These are phyloP conservation scores for Besnoitia besnoiti DNA, from an alignment of 169 alveolate species.

Conservation along the genomic window DNA sequence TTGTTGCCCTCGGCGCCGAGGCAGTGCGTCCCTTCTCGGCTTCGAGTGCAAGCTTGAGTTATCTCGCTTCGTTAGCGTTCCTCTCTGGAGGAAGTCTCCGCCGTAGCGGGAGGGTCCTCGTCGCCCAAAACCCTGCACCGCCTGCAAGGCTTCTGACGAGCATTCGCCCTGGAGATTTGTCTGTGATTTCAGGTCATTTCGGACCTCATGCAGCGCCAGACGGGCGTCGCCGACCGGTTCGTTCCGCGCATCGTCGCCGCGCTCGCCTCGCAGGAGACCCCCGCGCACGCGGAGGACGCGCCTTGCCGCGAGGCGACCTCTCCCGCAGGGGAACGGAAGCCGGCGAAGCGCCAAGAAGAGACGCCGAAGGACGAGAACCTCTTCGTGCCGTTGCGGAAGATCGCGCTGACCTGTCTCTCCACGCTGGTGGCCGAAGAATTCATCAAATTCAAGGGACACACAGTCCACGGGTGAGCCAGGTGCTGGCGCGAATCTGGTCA, in stretches of 20 bases:
- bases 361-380: slow-evolving; percentile 4
- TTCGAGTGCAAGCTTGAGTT: too few relatives aligned
- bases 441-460: slow-evolving; percentile 39
- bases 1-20: too few relatives aligned
- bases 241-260: slow-evolving; percentile 50
- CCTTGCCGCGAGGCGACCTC: not conserved
- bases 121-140: too few relatives aligned
- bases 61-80: too few relatives aligned
- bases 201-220: slow-evolving; percentile 48
- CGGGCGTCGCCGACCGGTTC: slow-evolving; percentile 16
- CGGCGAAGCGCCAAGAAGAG: not conserved
- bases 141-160: not conserved
- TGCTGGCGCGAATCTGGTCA: too few relatives aligned
- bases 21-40: too few relatives aligned
- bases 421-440: slow-evolving; percentile 35
- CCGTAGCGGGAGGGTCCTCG: too few relatives aligned
- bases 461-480: slow-evolving; percentile 41
- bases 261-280: not conserved
- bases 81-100: too few relatives aligned
- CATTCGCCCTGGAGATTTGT: not conserved
- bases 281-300: too few relatives aligned
- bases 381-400: slow-evolving; percentile 40
- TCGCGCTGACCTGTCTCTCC: slow-evolving; percentile 43
- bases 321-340: not conserved
- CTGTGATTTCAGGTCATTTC: slow-evolving; percentile 34